Percentiles rank a stretch among this genome's conserved stretches.
These are phyloP conservation scores for Volvox carteri DNA, from an alignment of 163 green algal genomes.

Conservation along the genomic window DNA sequence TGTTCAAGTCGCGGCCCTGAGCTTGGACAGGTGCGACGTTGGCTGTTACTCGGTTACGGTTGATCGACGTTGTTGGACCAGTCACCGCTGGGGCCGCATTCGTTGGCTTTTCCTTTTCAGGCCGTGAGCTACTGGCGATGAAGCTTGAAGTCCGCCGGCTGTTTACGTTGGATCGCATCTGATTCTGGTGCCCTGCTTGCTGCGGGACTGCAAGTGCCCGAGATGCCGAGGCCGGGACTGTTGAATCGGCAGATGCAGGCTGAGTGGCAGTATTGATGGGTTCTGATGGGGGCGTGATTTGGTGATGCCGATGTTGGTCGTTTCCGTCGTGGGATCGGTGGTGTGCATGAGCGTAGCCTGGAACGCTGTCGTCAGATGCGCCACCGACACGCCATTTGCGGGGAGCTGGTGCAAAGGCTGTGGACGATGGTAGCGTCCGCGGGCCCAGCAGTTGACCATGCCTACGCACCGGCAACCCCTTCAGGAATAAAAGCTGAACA, in stretches of 20 bases:
- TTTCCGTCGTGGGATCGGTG: not conserved
- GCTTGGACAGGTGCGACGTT: no score
- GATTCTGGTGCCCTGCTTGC: not conserved
- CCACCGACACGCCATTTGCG: conserved; percentile 38
- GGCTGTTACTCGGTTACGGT: not conserved
- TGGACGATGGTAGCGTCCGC: not conserved
- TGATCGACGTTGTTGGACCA: not conserved
- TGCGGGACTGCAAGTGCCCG: not conserved
- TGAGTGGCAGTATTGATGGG: not conserved
- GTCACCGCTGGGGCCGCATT: not conserved
- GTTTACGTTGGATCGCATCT: not conserved
- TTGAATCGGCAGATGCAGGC: not conserved
- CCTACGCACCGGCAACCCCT: not conserved
- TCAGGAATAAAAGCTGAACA: not conserved
- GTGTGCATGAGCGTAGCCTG: not conserved
- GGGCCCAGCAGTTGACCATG: not conserved
- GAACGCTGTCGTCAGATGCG: not conserved
- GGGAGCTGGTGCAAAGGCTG: not conserved
- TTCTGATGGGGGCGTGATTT: not conserved
- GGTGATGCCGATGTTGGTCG: not conserved
- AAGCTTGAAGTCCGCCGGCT: not conserved
- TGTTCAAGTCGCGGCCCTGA: no score
- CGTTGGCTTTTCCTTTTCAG: not conserved
- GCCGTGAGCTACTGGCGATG: not conserved
- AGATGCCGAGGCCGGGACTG: not conserved